A percentile compares a stretch with the other conserved stretches of the same genome.
Evolutionary conservation across 2,329 filamentous ascomycete genomes (phyloP).

Genomic region (Dryadomyces quercivorus): DNA sequence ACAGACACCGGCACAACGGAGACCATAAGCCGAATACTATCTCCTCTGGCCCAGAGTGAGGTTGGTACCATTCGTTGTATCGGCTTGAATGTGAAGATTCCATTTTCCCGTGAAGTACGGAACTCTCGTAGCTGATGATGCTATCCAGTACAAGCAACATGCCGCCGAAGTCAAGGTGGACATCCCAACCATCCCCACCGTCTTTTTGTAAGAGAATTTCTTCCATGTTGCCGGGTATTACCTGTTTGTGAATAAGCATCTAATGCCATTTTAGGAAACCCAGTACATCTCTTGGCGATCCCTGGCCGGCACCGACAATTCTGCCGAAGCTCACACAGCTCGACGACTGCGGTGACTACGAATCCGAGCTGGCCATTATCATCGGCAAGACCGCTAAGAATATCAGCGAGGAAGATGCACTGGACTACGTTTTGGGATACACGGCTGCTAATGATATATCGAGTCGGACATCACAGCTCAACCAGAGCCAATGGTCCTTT

Average conservation of each 20-base stretch:
- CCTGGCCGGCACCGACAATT: conserved; percentile 36
- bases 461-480: conserved; percentile 41
- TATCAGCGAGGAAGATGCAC: conserved; percentile 40
- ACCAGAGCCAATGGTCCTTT: conserved; percentile 42
- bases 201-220: conserved; percentile 31
- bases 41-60: conserved; percentile 33
- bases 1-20: conserved; percentile 33
- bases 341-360: conserved; percentile 44
- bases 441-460: conserved; percentile 28
- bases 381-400: conserved; percentile 40
- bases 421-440: conserved; percentile 52
- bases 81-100: conserved; percentile 37
- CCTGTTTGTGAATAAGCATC: too few relatives aligned
- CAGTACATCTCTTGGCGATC: conserved; percentile 37
- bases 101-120: too few relatives aligned
- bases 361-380: conserved; percentile 45
- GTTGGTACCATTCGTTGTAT: conserved; percentile 47
- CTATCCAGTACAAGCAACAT: conserved; percentile 28
- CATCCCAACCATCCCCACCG: conserved; percentile 39
- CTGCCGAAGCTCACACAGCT: conserved; percentile 40
- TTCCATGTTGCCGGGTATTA: too few relatives aligned
- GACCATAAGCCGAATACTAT: conserved; percentile 34
- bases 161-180: conserved; percentile 38
- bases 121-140: neutral
- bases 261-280: conserved; percentile 29